Evolutionary conservation across 2,329 filamentous ascomycete species (phyloP), one percentile per base, ranked within the genome.

Genomic region (Xylariaceae sp.): DNA sequence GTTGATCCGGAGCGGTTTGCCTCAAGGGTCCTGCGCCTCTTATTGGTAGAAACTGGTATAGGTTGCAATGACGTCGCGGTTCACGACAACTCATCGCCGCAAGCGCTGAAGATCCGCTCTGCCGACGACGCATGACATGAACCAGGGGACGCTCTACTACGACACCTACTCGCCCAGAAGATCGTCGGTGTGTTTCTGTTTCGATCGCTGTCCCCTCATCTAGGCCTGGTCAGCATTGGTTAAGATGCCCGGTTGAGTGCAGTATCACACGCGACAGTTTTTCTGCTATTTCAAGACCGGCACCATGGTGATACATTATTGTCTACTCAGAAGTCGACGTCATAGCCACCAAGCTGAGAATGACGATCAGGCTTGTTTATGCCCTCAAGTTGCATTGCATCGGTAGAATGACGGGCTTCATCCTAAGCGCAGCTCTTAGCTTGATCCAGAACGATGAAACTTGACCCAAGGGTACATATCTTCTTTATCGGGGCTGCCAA

Each of bases 1-100:
- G 57, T 48, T 53, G 55, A 61, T 60, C 55, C 59, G 59, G 59
- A 60, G 53, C 58, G 47, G 51, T 53, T 53, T 52, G n/a, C 52
- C 50, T 52, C 55, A 57, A 45, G 57, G 55, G 44, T 47, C 55
- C 53, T 38, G 20, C 20, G 12, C 14, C 34, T 49, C 27, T 44
- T 33, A 53, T 50, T 52, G 44, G 51, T 49, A 49, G 49, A 47
- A 33, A 21, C 32, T 22, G 22, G 42, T 25, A 33, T 32, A 44
- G 37, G 49, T 44, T 43, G 40, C 42, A 49, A 45, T 22, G 37
- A 37, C 40, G 32, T 42, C 42, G 44, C 44, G 40, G 44, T 49
- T 41, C 48, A 44, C 41, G 39, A 51, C 34, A 40, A 50, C 37
- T 40, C 40, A 37, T 46, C 44, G 47, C 48, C 48, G 45, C 45